phyloP scores from a whole-genome alignment of 495 filamentous ascomycete genomes.

The Hypoxylon trugodes region DNA sequence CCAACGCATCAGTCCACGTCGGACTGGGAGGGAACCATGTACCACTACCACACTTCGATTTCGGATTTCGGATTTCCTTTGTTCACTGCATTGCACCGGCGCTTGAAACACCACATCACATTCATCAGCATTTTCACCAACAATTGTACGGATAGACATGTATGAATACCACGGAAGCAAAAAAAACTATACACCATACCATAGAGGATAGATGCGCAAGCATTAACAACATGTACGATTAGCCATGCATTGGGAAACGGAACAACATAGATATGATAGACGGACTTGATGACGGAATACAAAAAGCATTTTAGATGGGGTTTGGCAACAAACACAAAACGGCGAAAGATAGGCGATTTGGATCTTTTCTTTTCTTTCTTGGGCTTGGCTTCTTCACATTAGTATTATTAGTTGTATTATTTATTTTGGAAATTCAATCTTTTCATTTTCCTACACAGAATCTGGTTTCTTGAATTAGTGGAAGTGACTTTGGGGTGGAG shows the following conservation, averaged over 20 bases:
- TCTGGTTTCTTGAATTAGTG: constrained; percentile 38
- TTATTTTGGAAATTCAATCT: constrained; percentile 16
- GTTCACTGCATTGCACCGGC: constrained; percentile 30
- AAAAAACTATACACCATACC: constrained; percentile 19
- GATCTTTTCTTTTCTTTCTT: too few species aligned
- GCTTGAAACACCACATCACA: constrained; percentile 7
- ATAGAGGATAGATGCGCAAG: constrained; percentile 25
- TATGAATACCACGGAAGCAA: constrained; percentile 37
- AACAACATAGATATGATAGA: too few species aligned
- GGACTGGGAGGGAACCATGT: constrained; percentile 2
- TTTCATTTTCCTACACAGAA: constrained; percentile 55
- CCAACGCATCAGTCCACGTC: background rate
- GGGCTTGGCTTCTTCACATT: too few species aligned
- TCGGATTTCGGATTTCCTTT: constrained; percentile 22
- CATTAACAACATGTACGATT: constrained; percentile 28
- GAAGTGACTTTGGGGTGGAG: background rate
- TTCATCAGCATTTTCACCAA: constrained; percentile 17
- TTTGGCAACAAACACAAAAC: constrained; percentile 18
- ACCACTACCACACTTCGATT: background rate
- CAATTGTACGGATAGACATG: constrained; percentile 31
- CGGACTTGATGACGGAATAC: constrained; percentile 10
- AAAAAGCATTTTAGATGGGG: constrained; percentile 13
- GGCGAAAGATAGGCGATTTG: constrained; percentile 21
- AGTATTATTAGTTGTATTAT: constrained; percentile 6
- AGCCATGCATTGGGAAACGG: constrained; percentile 14